Base-by-base conservation (phyloP, 768 basidiomycete species). In the Lactifluus subvellereus region DNA sequence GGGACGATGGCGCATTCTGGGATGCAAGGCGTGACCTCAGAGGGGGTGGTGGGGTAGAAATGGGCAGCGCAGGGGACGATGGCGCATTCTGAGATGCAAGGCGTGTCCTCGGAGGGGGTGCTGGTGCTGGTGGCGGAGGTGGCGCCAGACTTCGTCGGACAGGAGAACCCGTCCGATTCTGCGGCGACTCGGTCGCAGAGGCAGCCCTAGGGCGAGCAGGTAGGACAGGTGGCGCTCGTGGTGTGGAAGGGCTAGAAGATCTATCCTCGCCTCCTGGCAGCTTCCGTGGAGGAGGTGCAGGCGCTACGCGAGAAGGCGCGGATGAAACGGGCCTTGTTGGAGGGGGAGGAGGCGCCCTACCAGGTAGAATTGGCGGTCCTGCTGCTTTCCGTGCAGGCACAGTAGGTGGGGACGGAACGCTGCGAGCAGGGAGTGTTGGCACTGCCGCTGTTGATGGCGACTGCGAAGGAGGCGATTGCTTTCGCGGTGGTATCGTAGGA, bases 141-240 rank as follows among this genome's bases (percentile, higher is more conserved):
- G 71, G 67, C 37, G 57, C 61, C 49, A 63, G 2, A 42, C 61
- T 66, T 30, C 67, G 57, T 52, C 67, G 68, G 8, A 64, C 43
- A 37, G 67, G 67, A n/a, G 57, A 43, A 7, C 20, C 22, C 11
- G 56, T 48, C 18, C 32, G 52, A 45, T 35, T 42, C 6, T 52
- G 32, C 11, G 50, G 48, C 1, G 65, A 33, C 11, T 59, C 52
- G 30, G 61, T 62, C 43, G 53, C 67, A n/a, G 67, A 65, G 14
- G 48, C 52, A 13, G 73, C 65, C 54, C 63, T 62, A 30, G 52
- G 61, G 48, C 74, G 73, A 16, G 65, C 60, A 16, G 73, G 74
- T 5, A 71, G 64, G 10, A 73, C 72, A 9, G 69, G 65, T 14
- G 73, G 69, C 30, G 61, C 55, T 6, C 33, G 61, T 6, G 67